Evolutionary conservation across 1,284 basidiomycete species (phyloP).

Genomic region (Polyporus tsugae): DNA sequence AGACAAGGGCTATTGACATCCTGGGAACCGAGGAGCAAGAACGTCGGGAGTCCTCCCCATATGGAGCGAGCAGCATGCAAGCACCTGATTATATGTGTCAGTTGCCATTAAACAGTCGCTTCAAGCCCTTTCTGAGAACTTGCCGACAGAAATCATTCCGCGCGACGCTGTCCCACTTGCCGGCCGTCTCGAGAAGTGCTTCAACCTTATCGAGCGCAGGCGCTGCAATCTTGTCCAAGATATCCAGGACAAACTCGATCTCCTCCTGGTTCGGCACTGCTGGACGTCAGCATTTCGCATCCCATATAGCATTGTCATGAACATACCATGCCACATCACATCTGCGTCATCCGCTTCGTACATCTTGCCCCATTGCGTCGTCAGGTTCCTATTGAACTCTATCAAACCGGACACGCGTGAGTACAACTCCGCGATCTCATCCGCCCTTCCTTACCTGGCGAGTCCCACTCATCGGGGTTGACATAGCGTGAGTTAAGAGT

Average conservation of each 20-base stretch:
- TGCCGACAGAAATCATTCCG: constrained; percentile 96
- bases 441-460: constrained; percentile 59
- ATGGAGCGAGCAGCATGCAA: constrained; percentile 70
- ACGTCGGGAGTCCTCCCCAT: constrained; percentile 78
- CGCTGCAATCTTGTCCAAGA: constrained; percentile 74
- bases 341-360: constrained; percentile 85
- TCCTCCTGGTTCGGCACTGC: constrained; percentile 78
- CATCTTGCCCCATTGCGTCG: constrained; percentile 85
- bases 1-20: constrained; percentile 62
- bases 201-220: constrained; percentile 80
- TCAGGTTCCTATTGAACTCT: constrained; percentile 82
- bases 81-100: constrained; percentile 52
- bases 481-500: constrained; percentile 86
- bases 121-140: constrained; percentile 35
- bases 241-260: constrained; percentile 83
- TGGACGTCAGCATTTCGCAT: constrained; percentile 8
- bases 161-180: constrained; percentile 75
- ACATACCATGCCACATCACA: constrained; percentile 88
- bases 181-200: constrained; percentile 60
- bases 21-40: constrained; percentile 69
- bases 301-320: neutral
- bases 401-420: constrained; percentile 6
- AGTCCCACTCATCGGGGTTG: constrained; percentile 85
- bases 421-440: constrained; percentile 10
- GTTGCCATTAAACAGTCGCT: neutral